Evolutionary conservation across 2,329 filamentous ascomycete species (phyloP).

Genomic region (Tolypocladium pustulatum): DNA sequence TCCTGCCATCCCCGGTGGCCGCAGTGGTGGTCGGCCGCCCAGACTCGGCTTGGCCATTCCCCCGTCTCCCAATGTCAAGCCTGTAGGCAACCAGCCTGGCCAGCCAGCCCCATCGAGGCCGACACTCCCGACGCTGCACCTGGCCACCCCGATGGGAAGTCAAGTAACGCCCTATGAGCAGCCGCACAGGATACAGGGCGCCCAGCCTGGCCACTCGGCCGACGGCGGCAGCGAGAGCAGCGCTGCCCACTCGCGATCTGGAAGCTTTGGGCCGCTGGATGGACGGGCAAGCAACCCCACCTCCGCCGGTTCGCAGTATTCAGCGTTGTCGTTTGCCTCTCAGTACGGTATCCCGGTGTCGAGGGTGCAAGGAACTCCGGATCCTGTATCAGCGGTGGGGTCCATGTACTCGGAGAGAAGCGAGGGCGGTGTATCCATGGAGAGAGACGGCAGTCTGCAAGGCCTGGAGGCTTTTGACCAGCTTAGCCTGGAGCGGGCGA

Average conservation of each 20-base stretch:
- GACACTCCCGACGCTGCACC: conserved; percentile 65
- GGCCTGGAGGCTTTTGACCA: conserved; percentile 71
- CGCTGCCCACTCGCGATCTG: conserved; percentile 67
- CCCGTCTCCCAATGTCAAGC: conserved; percentile 71
- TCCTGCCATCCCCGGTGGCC: conserved; percentile 66
- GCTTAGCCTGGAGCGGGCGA: conserved; percentile 69
- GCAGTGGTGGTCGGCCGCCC: conserved; percentile 56
- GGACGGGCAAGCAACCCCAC: conserved; percentile 70
- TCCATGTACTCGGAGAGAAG: conserved; percentile 75
- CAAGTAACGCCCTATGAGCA: conserved; percentile 62
- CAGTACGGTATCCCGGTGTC: conserved; percentile 58
- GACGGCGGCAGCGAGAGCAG: conserved; percentile 73
- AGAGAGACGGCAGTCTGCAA: conserved; percentile 71
- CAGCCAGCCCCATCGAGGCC: conserved; percentile 30
- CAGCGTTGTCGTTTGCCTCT: conserved; percentile 68
- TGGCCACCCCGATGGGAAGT: conserved; percentile 83
- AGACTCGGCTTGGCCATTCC: conserved; percentile 85
- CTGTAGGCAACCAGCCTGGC: conserved; percentile 46
- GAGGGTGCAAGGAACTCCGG: conserved; percentile 58
- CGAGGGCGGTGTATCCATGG: conserved; percentile 66
- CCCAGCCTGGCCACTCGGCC: conserved; percentile 52
- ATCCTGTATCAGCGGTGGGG: conserved; percentile 80
- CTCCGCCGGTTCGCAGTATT: conserved; percentile 81
- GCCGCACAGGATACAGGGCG: conserved; percentile 38
- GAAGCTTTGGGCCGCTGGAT: conserved; percentile 71